Evolutionary conservation across 148 eudicot species (phyloP).

Genomic region (Talinum fruticosum): DNA sequence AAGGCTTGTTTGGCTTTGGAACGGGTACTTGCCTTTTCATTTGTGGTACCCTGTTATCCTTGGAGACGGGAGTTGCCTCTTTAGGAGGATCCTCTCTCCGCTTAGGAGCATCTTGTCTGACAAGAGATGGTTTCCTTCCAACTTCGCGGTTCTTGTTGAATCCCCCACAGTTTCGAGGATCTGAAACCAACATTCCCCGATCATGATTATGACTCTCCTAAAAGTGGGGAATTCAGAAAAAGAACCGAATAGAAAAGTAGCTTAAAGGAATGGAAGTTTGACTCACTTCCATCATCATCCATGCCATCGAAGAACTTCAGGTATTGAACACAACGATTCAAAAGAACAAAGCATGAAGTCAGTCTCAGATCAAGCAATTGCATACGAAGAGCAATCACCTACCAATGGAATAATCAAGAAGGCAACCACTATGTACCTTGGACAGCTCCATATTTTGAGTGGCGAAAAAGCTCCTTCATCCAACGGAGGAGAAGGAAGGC

Average conservation of each 20-base stretch:
- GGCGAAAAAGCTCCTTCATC: conserved; percentile 65
- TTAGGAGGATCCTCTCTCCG: conserved; percentile 35
- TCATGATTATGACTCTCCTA: conserved; percentile 29
- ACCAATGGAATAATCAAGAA: background rate
- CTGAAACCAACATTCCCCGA: conserved; percentile 50
- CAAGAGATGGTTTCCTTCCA: conserved; percentile 45
- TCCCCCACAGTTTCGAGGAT: conserved; percentile 69
- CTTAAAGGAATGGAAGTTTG: conserved; percentile 30
- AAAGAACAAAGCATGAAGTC: conserved; percentile 30
- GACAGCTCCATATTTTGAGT: conserved; percentile 61
- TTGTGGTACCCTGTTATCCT: conserved; percentile 42
- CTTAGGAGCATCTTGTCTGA: conserved; percentile 34
- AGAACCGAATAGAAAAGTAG: conserved; percentile 43
- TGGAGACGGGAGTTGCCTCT: conserved; percentile 28
- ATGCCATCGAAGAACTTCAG: conserved; percentile 85
- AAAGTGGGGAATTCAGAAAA: conserved; percentile 43
- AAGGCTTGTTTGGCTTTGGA: conserved; percentile 48
- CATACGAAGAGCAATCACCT: background rate
- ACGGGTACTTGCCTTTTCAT: conserved; percentile 39
- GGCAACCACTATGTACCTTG: conserved; percentile 39
- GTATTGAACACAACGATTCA: conserved; percentile 12
- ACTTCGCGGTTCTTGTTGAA: conserved; percentile 54
- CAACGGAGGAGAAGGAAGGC: conserved; percentile 93
- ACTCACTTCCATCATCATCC: conserved; percentile 99
- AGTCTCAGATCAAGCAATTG: conserved; percentile 24